Conservation (phyloP, 768 basidiomycete species). For the Daedaleopsis sinensis region DNA sequence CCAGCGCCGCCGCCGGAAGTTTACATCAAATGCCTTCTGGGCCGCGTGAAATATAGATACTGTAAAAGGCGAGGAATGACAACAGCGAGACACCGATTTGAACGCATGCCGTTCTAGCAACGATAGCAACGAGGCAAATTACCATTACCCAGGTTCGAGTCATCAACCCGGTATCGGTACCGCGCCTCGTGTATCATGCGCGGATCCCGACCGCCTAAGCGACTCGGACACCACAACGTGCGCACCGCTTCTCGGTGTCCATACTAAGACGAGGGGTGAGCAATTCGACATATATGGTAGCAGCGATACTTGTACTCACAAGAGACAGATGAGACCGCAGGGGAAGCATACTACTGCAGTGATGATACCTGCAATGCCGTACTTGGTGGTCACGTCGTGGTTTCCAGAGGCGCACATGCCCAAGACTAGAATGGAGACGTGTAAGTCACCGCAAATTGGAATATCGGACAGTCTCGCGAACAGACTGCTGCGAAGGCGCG, state of each 20-base stretch:
- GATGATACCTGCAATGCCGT: conserved; percentile 37
- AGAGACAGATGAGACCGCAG: conserved; percentile 25
- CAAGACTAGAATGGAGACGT: conserved; percentile 16
- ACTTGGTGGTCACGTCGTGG: conserved; percentile 32
- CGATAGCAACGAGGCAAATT: too few relatives aligned
- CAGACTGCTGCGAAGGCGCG: neutral
- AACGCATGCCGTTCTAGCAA: too few relatives aligned
- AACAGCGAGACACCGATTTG: too few relatives aligned
- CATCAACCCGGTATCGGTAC: neutral
- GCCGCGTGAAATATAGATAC: too few relatives aligned
- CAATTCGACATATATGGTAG: neutral
- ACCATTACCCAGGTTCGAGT: neutral
- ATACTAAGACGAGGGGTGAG: neutral
- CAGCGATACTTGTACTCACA: conserved; percentile 13
- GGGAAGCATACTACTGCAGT: conserved; percentile 35
- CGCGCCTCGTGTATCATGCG: neutral
- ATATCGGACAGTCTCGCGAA: neutral
- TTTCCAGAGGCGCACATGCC: conserved; percentile 34
- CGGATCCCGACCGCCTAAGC: neutral
- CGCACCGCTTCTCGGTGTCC: conserved; percentile 16
- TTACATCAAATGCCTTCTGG: too few relatives aligned
- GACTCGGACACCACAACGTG: conserved; percentile 10
- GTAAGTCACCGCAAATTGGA: neutral
- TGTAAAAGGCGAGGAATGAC: too few relatives aligned
- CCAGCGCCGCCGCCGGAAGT: too few relatives aligned